Evolutionary conservation across 1,284 basidiomycete species (phyloP), one percentile per base, ranked within the genome.

Genomic region (Irpex rosettiformis): DNA sequence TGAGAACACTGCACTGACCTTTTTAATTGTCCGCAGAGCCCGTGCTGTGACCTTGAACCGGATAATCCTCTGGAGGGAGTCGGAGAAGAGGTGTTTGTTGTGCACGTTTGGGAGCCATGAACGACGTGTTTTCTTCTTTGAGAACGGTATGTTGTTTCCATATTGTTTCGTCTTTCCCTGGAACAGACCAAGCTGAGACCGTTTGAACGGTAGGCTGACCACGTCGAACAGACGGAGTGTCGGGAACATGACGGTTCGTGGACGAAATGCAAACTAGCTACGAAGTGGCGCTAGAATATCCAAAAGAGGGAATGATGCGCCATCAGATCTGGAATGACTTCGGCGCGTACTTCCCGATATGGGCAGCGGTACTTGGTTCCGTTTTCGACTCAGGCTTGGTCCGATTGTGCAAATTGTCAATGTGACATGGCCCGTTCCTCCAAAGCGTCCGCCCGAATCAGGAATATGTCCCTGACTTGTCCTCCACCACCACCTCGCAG

Each of bases 121-220:
- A 48, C 94, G 79, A 54, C 91, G 87, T n/a, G 95, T 96, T 77
- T 96, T 96, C 72, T 89, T 84, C 70, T 91, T 87, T 22, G 94
- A 96, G 73, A 93, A 90, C 0, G 94, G 93, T 55, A 96, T 91
- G 69, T 89, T 95, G 80, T 96, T 95, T 40, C 94, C 94, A 64
- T 85, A 88, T 65, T 85, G 88, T 63, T 88, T 90, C 54, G 77
- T 83, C 69, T 88, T 88, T 16, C 91, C 91, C 59, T 93, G 90
- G 70, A 90, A 93, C 1, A 94, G 84, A 56, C 89, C 90, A 2
- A 83, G 75, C 62, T 90, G 84, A 0, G 90, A 75, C 42, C 88
- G 83, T 70, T 91, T 92, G 77, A 92, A 92, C 1, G 89, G 87
- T 60, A 81, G 78, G 51, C 84, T 82, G 63, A 82, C 68, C 42